phyloP scores from a whole-genome alignment of 2,329 filamentous ascomycete species.

The Madurella mycetomatis region DNA sequence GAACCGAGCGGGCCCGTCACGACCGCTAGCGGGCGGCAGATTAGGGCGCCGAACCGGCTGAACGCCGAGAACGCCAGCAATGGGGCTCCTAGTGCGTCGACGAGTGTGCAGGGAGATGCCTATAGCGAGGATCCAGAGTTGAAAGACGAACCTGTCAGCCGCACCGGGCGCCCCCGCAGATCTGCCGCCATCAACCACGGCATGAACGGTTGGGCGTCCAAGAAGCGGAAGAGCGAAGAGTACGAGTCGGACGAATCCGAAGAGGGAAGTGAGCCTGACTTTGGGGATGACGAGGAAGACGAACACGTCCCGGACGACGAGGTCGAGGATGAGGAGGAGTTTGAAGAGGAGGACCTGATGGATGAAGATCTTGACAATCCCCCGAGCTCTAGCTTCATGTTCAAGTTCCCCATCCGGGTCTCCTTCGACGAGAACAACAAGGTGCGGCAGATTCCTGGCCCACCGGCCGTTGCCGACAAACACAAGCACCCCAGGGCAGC shows the following conservation, averaged over 20 bases:
- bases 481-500: constrained; percentile 20
- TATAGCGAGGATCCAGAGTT: constrained; percentile 29
- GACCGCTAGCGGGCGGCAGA: constrained; percentile 84
- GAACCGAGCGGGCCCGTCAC: constrained; percentile 59
- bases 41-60: constrained; percentile 62
- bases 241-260: constrained; percentile 60
- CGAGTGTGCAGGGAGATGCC: constrained; percentile 43
- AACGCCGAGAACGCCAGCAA: constrained; percentile 55
- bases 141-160: constrained; percentile 39
- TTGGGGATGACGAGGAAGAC: constrained; percentile 68
- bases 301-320: constrained; percentile 60
- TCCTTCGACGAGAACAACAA: constrained; percentile 35
- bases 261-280: constrained; percentile 67
- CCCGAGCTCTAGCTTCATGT: constrained; percentile 56
- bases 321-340: constrained; percentile 53
- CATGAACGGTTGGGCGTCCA: constrained; percentile 45
- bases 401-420: constrained; percentile 61
- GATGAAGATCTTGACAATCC: constrained; percentile 47
- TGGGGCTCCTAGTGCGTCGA: constrained; percentile 44
- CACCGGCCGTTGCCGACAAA: constrained; percentile 14
- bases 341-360: constrained; percentile 48
- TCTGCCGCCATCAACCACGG: constrained; percentile 47
- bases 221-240: constrained; percentile 42
- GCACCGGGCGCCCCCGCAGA: constrained; percentile 47
- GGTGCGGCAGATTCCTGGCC: constrained; percentile 30